Percentiles rank a stretch among this genome's conserved stretches.
Conservation (phyloP, 371 early-diverging fungal genomes). For the Zopfochytrium polystomum region DNA sequence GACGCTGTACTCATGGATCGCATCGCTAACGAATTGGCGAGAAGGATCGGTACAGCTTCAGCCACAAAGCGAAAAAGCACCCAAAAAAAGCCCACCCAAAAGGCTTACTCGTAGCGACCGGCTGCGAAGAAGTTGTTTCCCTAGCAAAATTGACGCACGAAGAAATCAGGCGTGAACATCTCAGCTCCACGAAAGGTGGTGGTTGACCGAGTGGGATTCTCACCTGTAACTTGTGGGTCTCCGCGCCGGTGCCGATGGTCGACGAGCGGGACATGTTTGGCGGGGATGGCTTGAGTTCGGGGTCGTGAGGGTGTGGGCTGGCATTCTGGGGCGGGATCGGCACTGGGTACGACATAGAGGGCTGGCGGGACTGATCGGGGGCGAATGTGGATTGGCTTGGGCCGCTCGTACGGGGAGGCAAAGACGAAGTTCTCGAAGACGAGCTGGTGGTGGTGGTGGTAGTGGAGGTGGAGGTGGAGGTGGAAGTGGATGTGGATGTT, state of each 20-base stretch:
- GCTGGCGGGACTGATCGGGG: too few relatives aligned
- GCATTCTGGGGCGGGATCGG: background rate
- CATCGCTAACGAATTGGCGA: conserved; percentile 57
- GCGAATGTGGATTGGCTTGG: too few relatives aligned
- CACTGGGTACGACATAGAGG: too few relatives aligned
- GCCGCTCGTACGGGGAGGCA: too few relatives aligned
- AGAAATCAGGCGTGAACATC: background rate
- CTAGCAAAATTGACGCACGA: background rate
- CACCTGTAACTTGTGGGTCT: conserved; percentile 51
- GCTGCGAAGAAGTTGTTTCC: conserved; percentile 29
- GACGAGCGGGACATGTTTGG: conserved; percentile 15
- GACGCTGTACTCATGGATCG: conserved; percentile 69
- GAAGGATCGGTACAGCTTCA: conserved; percentile 39
- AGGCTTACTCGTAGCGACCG: conserved; percentile 6
- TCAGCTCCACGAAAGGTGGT: background rate
- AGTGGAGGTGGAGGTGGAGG: background rate
- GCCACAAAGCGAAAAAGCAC: too few relatives aligned
- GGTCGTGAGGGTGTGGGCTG: background rate
- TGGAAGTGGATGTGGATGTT: too few relatives aligned
- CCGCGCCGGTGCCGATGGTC: too few relatives aligned
- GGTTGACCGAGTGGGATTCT: conserved; percentile 40
- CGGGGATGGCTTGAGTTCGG: background rate
- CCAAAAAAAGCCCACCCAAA: background rate
- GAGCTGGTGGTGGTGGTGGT: background rate
- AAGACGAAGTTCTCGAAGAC: too few relatives aligned